Evolutionary conservation across 805 yeast genomes (phyloP), one percentile per base, ranked within the genome.

Genomic region (Yarrowia keelungensis): DNA sequence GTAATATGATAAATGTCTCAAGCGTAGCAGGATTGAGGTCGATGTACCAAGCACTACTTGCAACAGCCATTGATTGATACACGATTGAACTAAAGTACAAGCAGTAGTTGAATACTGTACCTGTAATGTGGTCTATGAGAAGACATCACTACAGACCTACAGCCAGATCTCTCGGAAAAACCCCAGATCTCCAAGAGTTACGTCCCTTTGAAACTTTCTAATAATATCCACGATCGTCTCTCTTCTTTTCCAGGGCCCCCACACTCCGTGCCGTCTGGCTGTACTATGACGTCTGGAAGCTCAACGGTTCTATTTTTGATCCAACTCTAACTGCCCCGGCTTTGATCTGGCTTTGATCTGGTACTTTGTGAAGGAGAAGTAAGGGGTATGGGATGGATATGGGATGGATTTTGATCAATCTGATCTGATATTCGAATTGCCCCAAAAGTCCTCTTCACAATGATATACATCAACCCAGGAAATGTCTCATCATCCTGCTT

Each of bases 281-380:
- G 56, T 35, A 36, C 26, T 8, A 50, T 50, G 56, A 50, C 56
- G 56, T 50, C 10, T 26, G 3, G n/a, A 11, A 19, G 16, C 19
- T 35, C 26, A 50, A 35, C 42, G 26, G 42, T 50, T n/a, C 56
- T 50, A 50, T 50, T 50, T 50, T 32, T 50, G 56, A 4, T 3
- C 26, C n/a, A 50, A 50, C 56, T 36, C 12, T 14, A 50, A n/a
- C 22, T 1, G 0, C 56, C 56, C 16, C 56, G 56, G 15, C 7
- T 26, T 26, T 26, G 32, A 26, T 26, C 32, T 19, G 19, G 19
- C 19, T 19, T 19, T 19, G 19, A 19, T 19, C 32, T 5, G 32
- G 32, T 26, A 26, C 19, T 26, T 26, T 26, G 32, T 26, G 32
- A 26, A 26, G 19, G 19, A 19, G 32, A 26, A 26, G 7, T 26